Base-by-base conservation (phyloP, 495 filamentous ascomycete species). In the Annulohypoxylon nitens region DNA sequence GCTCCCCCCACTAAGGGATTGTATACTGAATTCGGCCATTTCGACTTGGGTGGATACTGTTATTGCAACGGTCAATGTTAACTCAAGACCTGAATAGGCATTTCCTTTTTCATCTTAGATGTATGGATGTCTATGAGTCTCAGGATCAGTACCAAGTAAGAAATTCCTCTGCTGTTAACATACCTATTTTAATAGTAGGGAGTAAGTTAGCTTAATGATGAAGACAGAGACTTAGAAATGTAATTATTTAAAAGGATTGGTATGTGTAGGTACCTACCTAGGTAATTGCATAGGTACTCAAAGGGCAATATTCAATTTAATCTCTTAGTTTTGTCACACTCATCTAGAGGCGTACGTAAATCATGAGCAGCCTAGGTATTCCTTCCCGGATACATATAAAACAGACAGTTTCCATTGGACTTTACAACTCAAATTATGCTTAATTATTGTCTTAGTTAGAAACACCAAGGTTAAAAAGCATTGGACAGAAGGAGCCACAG, bases 1-100 rank as follows among this genome's bases (percentile, higher is more conserved):
- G 71, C 62, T 70, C 62, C 67, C 67, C 60, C 61, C 16, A 48
- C 60, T 45, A 18, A 47, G 43, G 43, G 5, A 57, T 58, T 53
- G 33, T 37, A 36, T 64, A 20, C 33, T 60, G 20, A 62, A 51
- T 48, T 45, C 26, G 55, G 61, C 36, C 58, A 51, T 43, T 43
- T 43, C n/a, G 12, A 43, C 39, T 43, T 14, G 55, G 10, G 36
- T 39, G 33, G 53, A n/a, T 57, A 36, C 26, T 30, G 18, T 30
- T 65, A 69, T 39, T 63, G 34, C 6, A 45, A 65, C 61, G 9
- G 65, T 61, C 47, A 12, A 11, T 26, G 59, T 33, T 23, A 54
- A 54, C 43, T 47, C 18, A n/a, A 55, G 4, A 16, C 37, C 18
- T 54, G 64, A 53, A 39, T 43, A 58, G 41, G 64, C 54, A 65